These are phyloP conservation scores for Aspergillus bombycis DNA, from an alignment of 2,329 filamentous ascomycete species.

Conservation along the genomic window DNA sequence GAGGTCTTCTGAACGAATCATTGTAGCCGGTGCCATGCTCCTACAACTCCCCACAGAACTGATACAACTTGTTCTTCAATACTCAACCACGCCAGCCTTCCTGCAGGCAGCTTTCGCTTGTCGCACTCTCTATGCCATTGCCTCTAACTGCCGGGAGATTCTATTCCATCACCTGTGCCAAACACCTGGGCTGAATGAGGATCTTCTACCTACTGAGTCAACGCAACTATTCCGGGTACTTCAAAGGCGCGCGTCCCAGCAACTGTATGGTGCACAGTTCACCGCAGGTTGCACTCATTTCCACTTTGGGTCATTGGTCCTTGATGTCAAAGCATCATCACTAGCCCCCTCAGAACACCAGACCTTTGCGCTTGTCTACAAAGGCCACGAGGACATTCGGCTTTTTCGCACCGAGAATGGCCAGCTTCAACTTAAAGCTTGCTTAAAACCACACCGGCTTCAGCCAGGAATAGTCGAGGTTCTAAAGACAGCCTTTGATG, in stretches of 20 bases:
- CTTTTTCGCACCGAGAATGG: slow-evolving; percentile 29
- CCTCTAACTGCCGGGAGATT: slow-evolving; percentile 37
- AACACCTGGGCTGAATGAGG: slow-evolving; percentile 35
- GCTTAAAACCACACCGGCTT: slow-evolving; percentile 27
- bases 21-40: slow-evolving; percentile 28
- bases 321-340: slow-evolving; percentile 40
- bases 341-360: slow-evolving; percentile 22
- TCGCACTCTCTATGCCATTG: slow-evolving; percentile 39
- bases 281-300: slow-evolving; percentile 34
- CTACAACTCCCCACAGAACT: slow-evolving; percentile 44
- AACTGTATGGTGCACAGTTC: slow-evolving; percentile 42
- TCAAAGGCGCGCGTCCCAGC: slow-evolving; percentile 30
- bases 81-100: slow-evolving; percentile 39
- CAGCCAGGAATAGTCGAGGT: slow-evolving; percentile 34
- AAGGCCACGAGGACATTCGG: slow-evolving; percentile 32
- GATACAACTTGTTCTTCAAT: slow-evolving; percentile 41
- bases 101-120: slow-evolving; percentile 43
- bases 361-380: slow-evolving; percentile 34
- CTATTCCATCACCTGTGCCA: slow-evolving; percentile 40
- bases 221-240: slow-evolving; percentile 38
- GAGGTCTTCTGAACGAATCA: background rate
- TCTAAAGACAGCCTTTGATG: slow-evolving; percentile 34
- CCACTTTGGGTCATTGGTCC: slow-evolving; percentile 26
- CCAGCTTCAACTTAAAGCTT: slow-evolving; percentile 16
- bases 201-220: slow-evolving; percentile 22